phyloP scores from a whole-genome alignment of 805 yeast genomes.

The Wickerhamiella siamensis region DNA sequence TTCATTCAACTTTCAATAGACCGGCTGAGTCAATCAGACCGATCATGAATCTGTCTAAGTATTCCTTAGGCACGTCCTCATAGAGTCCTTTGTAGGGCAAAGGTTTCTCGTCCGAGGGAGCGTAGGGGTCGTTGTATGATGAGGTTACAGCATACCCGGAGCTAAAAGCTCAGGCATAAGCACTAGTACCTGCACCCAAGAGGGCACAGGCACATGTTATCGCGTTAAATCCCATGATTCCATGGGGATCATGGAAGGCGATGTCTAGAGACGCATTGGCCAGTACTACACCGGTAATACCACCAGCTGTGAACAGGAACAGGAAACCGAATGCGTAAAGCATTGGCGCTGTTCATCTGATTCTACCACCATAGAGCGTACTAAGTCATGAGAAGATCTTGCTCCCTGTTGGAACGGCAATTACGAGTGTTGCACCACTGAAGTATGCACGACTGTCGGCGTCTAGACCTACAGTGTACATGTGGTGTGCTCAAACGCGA shows the following conservation, averaged over 20 bases:
- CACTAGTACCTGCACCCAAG: too few relatives aligned
- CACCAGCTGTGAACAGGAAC: background rate
- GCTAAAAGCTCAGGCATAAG: too few relatives aligned
- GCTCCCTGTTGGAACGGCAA: conserved; percentile 1
- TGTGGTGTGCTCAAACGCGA: conserved; percentile 19
- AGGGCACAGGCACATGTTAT: too few relatives aligned
- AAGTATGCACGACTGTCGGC: background rate
- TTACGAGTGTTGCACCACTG: conserved; percentile 1
- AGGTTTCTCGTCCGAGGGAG: too few relatives aligned
- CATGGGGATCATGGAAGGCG: background rate
- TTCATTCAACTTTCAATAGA: too few relatives aligned
- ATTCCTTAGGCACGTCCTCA: too few relatives aligned
- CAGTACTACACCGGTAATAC: background rate
- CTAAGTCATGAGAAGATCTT: background rate
- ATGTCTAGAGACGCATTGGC: background rate
- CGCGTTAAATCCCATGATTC: too few relatives aligned
- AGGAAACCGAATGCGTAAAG: background rate
- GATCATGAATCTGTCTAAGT: too few relatives aligned
- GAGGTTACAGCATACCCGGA: too few relatives aligned
- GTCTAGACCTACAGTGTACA: conserved; percentile 22
- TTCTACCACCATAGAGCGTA: conserved; percentile 1
- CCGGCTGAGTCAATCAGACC: too few relatives aligned
- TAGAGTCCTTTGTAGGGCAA: too few relatives aligned
- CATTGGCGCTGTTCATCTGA: background rate
- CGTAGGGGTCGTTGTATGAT: too few relatives aligned